Base-by-base conservation (phyloP, 2,329 filamentous ascomycete genomes). In the Zopfia rhizophila region DNA sequence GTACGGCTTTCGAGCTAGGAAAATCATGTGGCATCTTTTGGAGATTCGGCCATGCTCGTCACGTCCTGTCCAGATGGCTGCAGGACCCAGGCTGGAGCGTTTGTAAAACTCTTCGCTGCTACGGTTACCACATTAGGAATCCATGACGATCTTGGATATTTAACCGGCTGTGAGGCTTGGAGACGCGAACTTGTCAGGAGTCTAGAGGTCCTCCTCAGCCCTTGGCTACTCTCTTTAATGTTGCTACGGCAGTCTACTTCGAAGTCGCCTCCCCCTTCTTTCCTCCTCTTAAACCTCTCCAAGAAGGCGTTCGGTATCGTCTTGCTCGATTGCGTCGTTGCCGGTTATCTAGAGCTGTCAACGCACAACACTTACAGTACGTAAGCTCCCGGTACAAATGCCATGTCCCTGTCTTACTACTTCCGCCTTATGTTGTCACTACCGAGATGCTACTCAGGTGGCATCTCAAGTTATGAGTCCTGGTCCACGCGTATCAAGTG, bases 61-160 rank as follows among this genome's bases (percentile, higher is more conserved):
- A 27, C 7, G 11, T 19, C 23, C 6, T 46, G 43, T 25, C 36
- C 43, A 10, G 36, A 41, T 21, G 36, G 29, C 11, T 37, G 43
- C 12, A 39, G 43, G 27, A 46, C 35, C 10, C 35, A 28, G 25
- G 22, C 21, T 12, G 21, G 43, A 10, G 43, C 36, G 6, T 33
- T 46, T 13, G 43, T 46, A 21, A 46, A 40, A 22, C 22, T 41
- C 6, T 36, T 46, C 14, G 36, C 36, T 25, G 43, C 36, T 11
- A 35, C 27, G 10, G 28, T 46, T 11, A 46, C 43, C 8, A 46
- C 43, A 12, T 16, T 46, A 5, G 28, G 43, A 5, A 30, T 46
- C 14, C 25, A 46, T 21, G 43, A 29, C 3, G 28, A 46, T 17
- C 23, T 40, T 3, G 43, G 43, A 11, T 40, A 21, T 12, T 21